These are phyloP conservation scores for Trifolium pratense DNA, from an alignment of 306 rosid species.

Conservation along the genomic window DNA sequence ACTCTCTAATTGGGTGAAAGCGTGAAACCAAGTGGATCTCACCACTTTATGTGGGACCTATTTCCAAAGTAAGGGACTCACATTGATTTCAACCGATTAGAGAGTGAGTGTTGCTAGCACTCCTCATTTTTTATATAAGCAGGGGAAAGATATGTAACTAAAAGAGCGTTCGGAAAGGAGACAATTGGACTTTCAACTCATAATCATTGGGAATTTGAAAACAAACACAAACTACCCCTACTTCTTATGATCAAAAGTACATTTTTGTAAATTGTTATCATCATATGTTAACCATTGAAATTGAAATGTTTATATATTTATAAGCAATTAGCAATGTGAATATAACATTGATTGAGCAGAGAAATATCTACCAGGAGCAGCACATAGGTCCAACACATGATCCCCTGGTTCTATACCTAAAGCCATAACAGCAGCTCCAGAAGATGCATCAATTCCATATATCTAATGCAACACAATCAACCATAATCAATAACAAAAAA, in stretches of 20 bases:
- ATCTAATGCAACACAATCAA: slow-evolving; percentile 50
- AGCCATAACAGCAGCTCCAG: slow-evolving; percentile 91
- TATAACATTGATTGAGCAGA: no score
- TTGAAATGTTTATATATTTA: background rate
- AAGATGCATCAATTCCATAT: slow-evolving; percentile 93
- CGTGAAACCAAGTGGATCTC: no score
- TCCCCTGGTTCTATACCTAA: slow-evolving; percentile 5
- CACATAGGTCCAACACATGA: no score
- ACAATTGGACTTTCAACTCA: background rate
- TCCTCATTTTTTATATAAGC: no score
- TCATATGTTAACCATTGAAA: no score
- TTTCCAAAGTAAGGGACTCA: no score
- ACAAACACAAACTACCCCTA: background rate
- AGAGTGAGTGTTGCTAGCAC: no score
- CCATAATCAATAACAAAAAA: background rate
- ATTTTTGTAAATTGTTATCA: no score
- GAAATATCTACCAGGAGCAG: no score
- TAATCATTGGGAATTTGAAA: background rate
- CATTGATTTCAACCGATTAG: no score
- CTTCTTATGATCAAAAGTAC: background rate
- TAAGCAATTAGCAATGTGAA: background rate
- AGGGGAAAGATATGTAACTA: background rate
- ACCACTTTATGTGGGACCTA: no score
- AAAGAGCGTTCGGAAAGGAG: background rate
- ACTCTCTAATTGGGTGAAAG: no score